Evolutionary conservation across 352 stramenopile species (phyloP).

Genomic region (Phytophthora sansomeana): DNA sequence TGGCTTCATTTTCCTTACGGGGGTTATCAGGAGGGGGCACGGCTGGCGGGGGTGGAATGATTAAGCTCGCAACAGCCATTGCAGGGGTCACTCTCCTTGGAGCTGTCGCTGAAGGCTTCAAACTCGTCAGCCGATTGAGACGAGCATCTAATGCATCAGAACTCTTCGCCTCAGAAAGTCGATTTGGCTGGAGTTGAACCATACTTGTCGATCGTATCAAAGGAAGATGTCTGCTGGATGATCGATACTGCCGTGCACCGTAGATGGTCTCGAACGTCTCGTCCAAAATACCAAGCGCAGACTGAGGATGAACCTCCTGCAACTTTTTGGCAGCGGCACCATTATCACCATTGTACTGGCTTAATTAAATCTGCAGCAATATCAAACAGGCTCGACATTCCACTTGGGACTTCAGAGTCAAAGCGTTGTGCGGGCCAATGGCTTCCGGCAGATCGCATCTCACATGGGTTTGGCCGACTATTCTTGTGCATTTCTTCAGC

Average conservation of each 20-base stretch:
- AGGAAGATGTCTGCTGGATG: constrained; percentile 6
- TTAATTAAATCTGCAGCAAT: constrained; percentile 59
- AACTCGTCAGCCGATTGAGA: constrained; percentile 24
- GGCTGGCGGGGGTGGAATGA: constrained; percentile 29
- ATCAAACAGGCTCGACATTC: constrained; percentile 70
- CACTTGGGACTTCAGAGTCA: not conserved
- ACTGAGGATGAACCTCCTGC: constrained; percentile 20
- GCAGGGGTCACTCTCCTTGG: constrained; percentile 18
- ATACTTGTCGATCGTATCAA: constrained; percentile 27
- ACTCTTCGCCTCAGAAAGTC: constrained; percentile 30
- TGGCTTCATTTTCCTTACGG: constrained; percentile 9
- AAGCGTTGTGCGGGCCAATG: not conserved
- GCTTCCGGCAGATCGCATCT: not conserved
- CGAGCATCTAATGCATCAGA: constrained; percentile 24
- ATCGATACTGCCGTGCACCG: constrained; percentile 21
- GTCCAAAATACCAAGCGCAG: constrained; percentile 53
- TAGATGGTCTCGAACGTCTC: constrained; percentile 67
- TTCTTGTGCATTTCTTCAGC: constrained; percentile 9
- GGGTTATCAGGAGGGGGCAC: constrained; percentile 18
- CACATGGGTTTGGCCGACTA: not conserved
- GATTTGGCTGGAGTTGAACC: constrained; percentile 20
- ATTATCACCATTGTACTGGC: constrained; percentile 40
- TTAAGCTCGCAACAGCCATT: constrained; percentile 33
- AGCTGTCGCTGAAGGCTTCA: constrained; percentile 13
- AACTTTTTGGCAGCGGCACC: constrained; percentile 1